Conservation (phyloP, 345 rosid species). For the Cardamine chenopodiifolia region DNA sequence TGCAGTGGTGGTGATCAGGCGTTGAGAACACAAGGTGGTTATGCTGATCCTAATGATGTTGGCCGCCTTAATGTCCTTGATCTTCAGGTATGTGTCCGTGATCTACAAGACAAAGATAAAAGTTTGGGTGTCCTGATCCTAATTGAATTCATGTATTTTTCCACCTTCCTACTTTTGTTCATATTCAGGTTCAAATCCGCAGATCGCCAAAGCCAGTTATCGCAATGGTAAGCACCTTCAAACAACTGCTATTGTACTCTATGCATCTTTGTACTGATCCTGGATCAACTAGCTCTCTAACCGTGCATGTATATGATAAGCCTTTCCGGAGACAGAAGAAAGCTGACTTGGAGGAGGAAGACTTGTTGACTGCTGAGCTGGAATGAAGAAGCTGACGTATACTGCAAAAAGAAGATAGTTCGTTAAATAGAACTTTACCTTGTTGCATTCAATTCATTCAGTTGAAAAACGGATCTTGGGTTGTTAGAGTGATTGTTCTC, state of each 20-base stretch:
- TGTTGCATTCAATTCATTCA: too few species aligned
- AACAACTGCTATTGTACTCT: background rate
- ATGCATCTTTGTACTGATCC: slow-evolving; percentile 11
- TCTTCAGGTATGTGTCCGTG: slow-evolving; percentile 61
- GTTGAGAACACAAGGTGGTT: slow-evolving; percentile 70
- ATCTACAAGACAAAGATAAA: slow-evolving; percentile 6
- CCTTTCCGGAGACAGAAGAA: too few species aligned
- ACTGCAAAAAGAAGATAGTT: too few species aligned
- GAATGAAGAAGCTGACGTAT: too few species aligned
- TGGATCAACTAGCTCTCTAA: background rate
- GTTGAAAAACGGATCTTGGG: too few species aligned
- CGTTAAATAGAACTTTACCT: too few species aligned
- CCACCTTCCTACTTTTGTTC: slow-evolving; percentile 6
- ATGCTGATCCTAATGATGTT: slow-evolving; percentile 69
- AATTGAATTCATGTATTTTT: background rate
- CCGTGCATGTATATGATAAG: background rate
- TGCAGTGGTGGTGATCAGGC: slow-evolving; percentile 95
- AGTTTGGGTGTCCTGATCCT: background rate
- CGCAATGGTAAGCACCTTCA: slow-evolving; percentile 67
- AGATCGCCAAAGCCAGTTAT: slow-evolving; percentile 96
- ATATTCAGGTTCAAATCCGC: slow-evolving; percentile 76
- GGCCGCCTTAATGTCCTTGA: slow-evolving; percentile 85
- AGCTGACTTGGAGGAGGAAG: too few species aligned
- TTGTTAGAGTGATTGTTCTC: too few species aligned
- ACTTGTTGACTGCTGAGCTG: too few species aligned